Conservation (phyloP, 176 grass and related monocot genomes). For the Musa acuminata region DNA sequence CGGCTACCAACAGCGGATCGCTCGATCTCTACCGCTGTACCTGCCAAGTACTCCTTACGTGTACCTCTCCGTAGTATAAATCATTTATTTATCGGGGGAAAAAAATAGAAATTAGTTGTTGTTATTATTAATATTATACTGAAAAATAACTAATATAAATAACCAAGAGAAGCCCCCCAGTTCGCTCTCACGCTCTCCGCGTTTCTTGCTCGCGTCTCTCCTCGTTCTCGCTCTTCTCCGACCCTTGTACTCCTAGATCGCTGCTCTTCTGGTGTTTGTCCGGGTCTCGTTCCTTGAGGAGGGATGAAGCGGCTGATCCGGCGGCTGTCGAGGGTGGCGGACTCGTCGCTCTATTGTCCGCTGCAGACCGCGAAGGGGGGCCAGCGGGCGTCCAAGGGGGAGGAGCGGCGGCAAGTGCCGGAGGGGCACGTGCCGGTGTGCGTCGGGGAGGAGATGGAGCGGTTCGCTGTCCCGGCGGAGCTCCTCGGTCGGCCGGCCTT, state of each 20-base stretch:
- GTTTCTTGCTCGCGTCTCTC: neutral
- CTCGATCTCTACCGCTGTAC: neutral
- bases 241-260: neutral
- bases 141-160: slow-evolving; percentile 1
- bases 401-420: neutral
- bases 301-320: slow-evolving; percentile 20
- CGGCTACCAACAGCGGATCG: neutral
- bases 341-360: slow-evolving; percentile 8
- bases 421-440: slow-evolving; percentile 15
- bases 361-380: neutral
- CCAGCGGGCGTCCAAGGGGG: neutral
- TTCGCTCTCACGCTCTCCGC: neutral
- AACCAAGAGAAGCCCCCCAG: neutral
- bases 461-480: slow-evolving; percentile 21
- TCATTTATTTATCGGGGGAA: neutral
- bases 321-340: slow-evolving; percentile 13
- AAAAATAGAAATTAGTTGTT: neutral
- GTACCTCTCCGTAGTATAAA: neutral
- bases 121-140: neutral
- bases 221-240: neutral
- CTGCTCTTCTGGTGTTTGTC: neutral
- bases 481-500: slow-evolving; percentile 13
- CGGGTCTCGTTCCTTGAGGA: neutral
- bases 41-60: neutral
- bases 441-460: slow-evolving; percentile 25